Percentiles rank a stretch among this genome's conserved stretches.
These are phyloP conservation scores for Fraxinus sp. DNA, from an alignment of 305 asterid genomes.

Conservation along the genomic window DNA sequence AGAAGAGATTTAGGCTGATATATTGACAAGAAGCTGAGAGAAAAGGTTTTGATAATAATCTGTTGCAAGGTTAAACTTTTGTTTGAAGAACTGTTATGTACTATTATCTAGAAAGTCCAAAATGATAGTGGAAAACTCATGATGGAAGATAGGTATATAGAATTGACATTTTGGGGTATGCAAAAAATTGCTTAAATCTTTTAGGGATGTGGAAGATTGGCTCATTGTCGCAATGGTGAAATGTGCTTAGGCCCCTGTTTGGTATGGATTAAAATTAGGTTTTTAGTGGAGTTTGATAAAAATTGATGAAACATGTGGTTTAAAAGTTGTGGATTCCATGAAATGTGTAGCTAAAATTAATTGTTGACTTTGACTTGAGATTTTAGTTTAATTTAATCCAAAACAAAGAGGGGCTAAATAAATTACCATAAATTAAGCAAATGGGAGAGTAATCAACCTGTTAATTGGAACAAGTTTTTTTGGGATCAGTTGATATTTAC, in stretches of 20 bases:
- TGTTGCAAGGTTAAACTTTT: background rate
- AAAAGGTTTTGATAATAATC: constrained; percentile 8
- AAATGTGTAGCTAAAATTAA: background rate
- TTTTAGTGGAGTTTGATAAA: background rate
- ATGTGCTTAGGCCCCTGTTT: background rate
- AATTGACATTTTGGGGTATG: background rate
- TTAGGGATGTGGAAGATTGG: background rate
- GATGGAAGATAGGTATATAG: background rate
- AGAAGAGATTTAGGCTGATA: background rate
- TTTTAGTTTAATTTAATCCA: background rate
- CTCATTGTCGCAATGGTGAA: background rate
- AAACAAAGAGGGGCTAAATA: background rate
- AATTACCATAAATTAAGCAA: background rate
- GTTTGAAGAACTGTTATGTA: constrained; percentile 7
- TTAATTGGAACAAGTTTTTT: background rate
- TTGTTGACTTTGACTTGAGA: background rate
- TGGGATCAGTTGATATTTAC: background rate
- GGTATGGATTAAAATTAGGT: background rate
- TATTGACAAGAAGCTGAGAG: background rate
- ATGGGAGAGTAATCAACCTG: background rate
- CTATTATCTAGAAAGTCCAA: background rate
- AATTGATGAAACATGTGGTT: background rate
- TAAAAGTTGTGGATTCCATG: background rate
- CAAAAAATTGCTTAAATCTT: background rate
- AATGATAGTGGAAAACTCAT: background rate